Base-by-base conservation (phyloP, 2,329 filamentous ascomycete genomes). In the Exophiala xenobiotica region DNA sequence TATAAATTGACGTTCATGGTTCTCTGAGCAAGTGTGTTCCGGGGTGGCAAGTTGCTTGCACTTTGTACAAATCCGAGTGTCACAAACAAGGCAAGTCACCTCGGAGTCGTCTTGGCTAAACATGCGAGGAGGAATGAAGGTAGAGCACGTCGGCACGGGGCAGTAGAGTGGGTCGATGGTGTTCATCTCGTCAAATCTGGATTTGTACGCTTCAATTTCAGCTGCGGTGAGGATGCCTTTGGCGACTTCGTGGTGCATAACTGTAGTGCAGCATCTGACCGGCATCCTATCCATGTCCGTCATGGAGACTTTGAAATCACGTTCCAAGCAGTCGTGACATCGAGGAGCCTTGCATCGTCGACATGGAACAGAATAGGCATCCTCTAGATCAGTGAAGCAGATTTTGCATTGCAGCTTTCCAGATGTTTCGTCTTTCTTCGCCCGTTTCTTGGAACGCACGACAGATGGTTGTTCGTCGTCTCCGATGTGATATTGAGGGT, bases 141-240 rank as follows among this genome's bases (percentile, higher is more conserved):
- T 62, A 1, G 76, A 78, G 59, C 77, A 79, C 6, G 63, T 68
- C 7, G 70, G 68, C 6, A 72, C 58, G 3, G 77, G 76, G 51
- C 77, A 80, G 57, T 78, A 80, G 5, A 74, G 59, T 6, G 74
- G 74, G 20, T 74, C 65, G 3, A 63, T 56, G 2, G 75, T 74
- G 27, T 64, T 63, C 68, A 73, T 75, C 59, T 79, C 75, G 39
- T 79, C 75, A 46, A 74, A 72, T 52, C 73, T 77, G 7, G 59
- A 56, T 40, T 70, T 68, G 60, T 70, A 80, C 2, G 59, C 55
- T 9, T 61, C 58, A 1, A 66, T 59, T 46, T 76, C 69, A 4
- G 66, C 64, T 4, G 59, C 11, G 0, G 66, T 65, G 22, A 78
- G 61, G 39, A 67, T 59, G 1, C 64, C 62, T 4, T 64, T 61